Base-by-base conservation (phyloP, 2,329 filamentous ascomycete genomes). In the Diaporthe vexans region DNA sequence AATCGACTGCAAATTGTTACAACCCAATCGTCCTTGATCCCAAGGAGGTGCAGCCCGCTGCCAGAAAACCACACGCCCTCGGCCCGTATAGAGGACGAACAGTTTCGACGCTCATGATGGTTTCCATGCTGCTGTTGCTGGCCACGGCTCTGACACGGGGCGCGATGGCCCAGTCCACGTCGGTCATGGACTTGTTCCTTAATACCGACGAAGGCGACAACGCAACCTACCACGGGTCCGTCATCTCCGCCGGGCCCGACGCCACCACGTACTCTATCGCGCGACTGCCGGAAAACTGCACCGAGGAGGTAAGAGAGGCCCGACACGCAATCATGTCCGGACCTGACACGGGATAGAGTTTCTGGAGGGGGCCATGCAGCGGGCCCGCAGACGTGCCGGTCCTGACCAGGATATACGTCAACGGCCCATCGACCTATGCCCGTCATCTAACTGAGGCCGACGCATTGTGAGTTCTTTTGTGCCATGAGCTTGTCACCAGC, bases 111-210 rank as follows among this genome's bases (percentile, higher is more conserved):
- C 35, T 11, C 35, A 58, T 58, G 3, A 58, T 58, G 54, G 29
- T 58, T 29, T n/a, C 26, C 11, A 58, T 35, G 4, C 57, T 13
- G 1, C 24, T 71, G 15, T n/a, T 51, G 37, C 24, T 37, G 6
- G 26, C 58, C 19, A 6, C 37, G 26, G 58, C 57, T 19, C 57
- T 74, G 40, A 29, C 24, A 37, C 40, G 24, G 15, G 19, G 51
- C 46, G 33, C 57, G 1, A 54, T 48, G 19, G 67, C 72, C 29
- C 72, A 74, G 54, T 35, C 72, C 35, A 74, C 67, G 2, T 71
- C 72, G 1, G 58, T 74, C 24, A 71, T 59, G 29, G 58, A 59
- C 57, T 40, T 74, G 24, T 40, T 71, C 26, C 72, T 74, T 17
- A 56, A 71, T n/a, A 48, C 48, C 29, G 40, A 57, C 21, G 72